Evolutionary conservation across 495 filamentous ascomycete genomes (phyloP), one percentile per base, ranked within the genome.

Genomic region (Penicillium goetzii): DNA sequence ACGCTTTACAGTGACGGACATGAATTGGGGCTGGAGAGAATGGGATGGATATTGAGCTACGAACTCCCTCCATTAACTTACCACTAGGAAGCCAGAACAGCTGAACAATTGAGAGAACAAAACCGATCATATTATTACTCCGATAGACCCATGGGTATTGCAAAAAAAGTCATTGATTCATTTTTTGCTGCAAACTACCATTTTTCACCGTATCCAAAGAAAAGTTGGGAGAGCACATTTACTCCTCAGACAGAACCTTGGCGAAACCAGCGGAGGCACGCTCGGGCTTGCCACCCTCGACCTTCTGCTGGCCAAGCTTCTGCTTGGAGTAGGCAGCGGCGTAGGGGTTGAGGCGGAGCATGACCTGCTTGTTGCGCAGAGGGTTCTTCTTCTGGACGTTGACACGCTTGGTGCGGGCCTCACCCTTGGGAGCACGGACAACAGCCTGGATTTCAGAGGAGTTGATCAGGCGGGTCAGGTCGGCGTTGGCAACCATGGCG

Each of bases 361-460:
- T 85, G 62, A 99, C 87, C 85, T 98, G 96, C 86, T 90, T 96
- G 88, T 99, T 99, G 82, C 84, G 85, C 64, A 99, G 90, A 75
- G 95, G 96, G 86, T 99, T 98, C 92, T 97, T 97, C 93, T 99
- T 99, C 87, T 96, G 93, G 61, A 97, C 91, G 72, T 83, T 77
- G 69, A 83, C 82, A 71, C 95, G 91, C 92, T 97, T 97, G 80
- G 92, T 95, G 72, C 86, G 83, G 72, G 92, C 83, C 69, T 90
- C 89, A 68, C 96, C 96, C 85, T 91, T 93, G 72, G 92, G 92
- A 41, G 88, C 90, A 57, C 89, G 86, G 64, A 98, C 86, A 56
- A 97, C 93, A 77, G 87, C 89, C 88, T 99, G 95, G 78, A 98
- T 90, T 86, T 99, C 95, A 71, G 92, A 92, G 71, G 89, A 93